Evolutionary conservation across 2,329 filamentous ascomycete species (phyloP), one percentile per base, ranked within the genome.

Genomic region (Curvularia sp.): DNA sequence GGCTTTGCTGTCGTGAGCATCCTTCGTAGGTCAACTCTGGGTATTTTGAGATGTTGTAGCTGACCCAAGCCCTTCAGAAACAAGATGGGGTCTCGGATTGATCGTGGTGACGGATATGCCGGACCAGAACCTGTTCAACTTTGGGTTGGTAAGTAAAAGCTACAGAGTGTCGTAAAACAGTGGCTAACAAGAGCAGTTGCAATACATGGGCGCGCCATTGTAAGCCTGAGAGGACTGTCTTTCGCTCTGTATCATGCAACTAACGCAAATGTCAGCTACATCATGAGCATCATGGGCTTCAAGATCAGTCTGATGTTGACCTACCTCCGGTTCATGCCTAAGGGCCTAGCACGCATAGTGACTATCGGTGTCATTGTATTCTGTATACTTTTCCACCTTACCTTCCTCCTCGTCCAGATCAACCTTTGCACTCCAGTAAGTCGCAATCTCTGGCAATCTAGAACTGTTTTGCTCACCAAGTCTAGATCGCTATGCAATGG

Each of bases 191-290:
- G 5, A 39, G 7, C 35, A 65, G 62, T 31, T 65, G 5, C 63
- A 65, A 57, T 65, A 63, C 33, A 63, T 65, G 10, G 63, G 63
- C 10, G 63, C 63, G 22, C 63, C 63, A 33, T 65, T 63, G 60
- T 65, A 43, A 57, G 55, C n/a, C 8, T 4, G 20, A 6, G 12
- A 18, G 12, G n/a, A 13, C 48, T 6, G 41, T 42, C 9, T 13
- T 33, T 2, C 10, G 3, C 10, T 10, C 12, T 33, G 12, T 0
- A 28, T 13, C 12, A 12, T 1, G 1, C 7, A 5, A 4, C 46
- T 60, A n/a, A 62, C 43, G 10, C 6, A 0, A 30, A 2, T 4
- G 2, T 20, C 26, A 65, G 63, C 54, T 65, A 65, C 44, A 65
- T 65, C 5, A 56, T 48, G 1, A 65, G 63, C 49, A 65, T 65